phyloP scores from a whole-genome alignment of 805 yeast genomes.

The Metahyphopichia silvanorum region DNA sequence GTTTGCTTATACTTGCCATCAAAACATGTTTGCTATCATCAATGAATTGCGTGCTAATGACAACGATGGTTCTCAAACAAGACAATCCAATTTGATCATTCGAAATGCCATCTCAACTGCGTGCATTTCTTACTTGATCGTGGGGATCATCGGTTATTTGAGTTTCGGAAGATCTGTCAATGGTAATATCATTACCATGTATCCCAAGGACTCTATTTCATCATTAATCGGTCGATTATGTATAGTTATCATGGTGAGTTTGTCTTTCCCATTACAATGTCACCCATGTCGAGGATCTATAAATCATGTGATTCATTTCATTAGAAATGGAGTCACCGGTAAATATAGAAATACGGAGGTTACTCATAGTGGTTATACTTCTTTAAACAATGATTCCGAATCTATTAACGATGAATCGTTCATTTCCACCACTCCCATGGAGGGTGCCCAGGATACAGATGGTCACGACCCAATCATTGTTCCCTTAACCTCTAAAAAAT shows the following conservation, averaged over 20 bases:
- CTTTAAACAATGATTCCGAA: conserved; percentile 21
- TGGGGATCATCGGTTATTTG: conserved; percentile 68
- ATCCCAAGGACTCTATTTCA: conserved; percentile 48
- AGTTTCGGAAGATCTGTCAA: conserved; percentile 64
- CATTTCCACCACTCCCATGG: conserved; percentile 43
- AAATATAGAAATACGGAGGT: conserved; percentile 16
- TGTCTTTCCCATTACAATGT: conserved; percentile 75
- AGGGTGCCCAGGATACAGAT: conserved; percentile 44
- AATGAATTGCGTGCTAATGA: conserved; percentile 55
- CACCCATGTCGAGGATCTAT: conserved; percentile 77
- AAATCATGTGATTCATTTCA: conserved; percentile 60
- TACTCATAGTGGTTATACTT: conserved; percentile 21
- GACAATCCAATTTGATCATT: conserved; percentile 49
- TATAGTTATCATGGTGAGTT: conserved; percentile 67
- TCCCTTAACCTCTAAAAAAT: conserved; percentile 46
- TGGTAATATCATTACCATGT: conserved; percentile 71
- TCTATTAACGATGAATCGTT: conserved; percentile 33
- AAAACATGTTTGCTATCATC: conserved; percentile 73
- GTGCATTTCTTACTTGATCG: conserved; percentile 53
- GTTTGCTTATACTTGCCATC: conserved; percentile 80
- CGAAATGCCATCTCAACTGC: conserved; percentile 56
- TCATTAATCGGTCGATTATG: conserved; percentile 57
- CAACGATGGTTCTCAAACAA: conserved; percentile 33
- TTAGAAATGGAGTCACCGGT: conserved; percentile 28
- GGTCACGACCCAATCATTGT: conserved; percentile 48